Evolutionary conservation across 768 basidiomycete species (phyloP).

Genomic region (Lanmaoa rubissima): DNA sequence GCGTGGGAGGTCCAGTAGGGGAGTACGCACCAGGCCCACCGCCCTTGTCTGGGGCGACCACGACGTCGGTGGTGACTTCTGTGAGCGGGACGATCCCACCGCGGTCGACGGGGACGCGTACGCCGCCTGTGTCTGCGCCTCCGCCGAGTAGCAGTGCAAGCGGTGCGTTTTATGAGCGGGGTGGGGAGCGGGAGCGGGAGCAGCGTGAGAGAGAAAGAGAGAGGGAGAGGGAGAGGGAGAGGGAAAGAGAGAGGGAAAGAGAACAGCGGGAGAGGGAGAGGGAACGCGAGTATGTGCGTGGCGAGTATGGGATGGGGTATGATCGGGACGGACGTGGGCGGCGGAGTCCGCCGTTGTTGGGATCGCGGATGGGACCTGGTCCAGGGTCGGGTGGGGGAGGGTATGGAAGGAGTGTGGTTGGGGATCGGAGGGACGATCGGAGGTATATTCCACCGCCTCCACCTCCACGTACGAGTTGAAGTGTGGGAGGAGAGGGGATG

Average conservation of each 20-base stretch:
- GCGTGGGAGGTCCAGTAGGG: not conserved
- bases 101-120: constrained; percentile 15
- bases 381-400: constrained; percentile 9
- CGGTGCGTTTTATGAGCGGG: constrained; percentile 35
- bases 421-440: constrained; percentile 35
- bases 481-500: not conserved
- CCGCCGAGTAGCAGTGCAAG: constrained; percentile 22
- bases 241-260: constrained; percentile 7
- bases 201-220: constrained; percentile 15
- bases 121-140: constrained; percentile 25
- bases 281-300: constrained; percentile 38
- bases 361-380: constrained; percentile 14
- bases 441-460: constrained; percentile 35
- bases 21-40: constrained; percentile 26
- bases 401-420: constrained; percentile 18
- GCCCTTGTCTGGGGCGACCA: constrained; percentile 18
- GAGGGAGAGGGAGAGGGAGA: constrained; percentile 10
- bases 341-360: constrained; percentile 27
- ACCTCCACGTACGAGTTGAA: constrained; percentile 15
- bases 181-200: constrained; percentile 6
- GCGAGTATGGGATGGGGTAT: constrained; percentile 34
- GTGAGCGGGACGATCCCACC: constrained; percentile 1
- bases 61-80: not conserved
- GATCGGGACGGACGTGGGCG: constrained; percentile 32
- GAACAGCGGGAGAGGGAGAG: constrained; percentile 17